phyloP scores from a whole-genome alignment of 1,284 basidiomycete species.

The Rhodofomes roseus region DNA sequence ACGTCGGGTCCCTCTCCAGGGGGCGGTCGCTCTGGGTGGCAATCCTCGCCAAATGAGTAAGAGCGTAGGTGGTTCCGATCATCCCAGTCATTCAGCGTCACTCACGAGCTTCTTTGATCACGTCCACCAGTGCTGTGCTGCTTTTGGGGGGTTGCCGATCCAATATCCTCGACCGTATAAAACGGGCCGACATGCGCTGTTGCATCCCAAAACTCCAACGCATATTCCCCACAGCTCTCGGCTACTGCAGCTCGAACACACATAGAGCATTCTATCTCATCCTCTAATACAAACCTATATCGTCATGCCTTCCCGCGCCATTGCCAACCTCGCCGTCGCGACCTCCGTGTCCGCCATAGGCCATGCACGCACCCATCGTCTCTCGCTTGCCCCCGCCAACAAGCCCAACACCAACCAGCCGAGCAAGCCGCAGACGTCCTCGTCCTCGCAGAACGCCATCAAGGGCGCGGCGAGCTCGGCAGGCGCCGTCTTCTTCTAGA shows the following conservation, averaged over 20 bases:
- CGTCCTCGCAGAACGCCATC: conserved; percentile 21
- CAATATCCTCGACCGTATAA: neutral
- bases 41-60: neutral
- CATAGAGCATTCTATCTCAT: conserved; percentile 2
- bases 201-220: neutral
- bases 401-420: conserved; percentile 10
- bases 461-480: conserved; percentile 19
- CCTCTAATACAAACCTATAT: neutral
- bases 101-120: conserved; percentile 3
- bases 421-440: conserved; percentile 12
- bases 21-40: neutral
- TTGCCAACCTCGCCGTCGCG: conserved; percentile 8
- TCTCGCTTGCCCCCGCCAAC: conserved; percentile 2
- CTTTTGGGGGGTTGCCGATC: conserved; percentile 3
- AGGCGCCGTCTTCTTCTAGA: conserved; percentile 25
- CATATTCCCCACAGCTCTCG: neutral
- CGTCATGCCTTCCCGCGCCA: neutral
- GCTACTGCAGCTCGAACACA: neutral
- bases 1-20: neutral
- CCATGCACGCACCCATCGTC: neutral
- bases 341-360: conserved; percentile 12
- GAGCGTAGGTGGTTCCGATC: neutral
- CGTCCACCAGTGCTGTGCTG: neutral
- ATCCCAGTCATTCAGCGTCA: neutral
- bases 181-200: neutral